Base-by-base conservation (phyloP, 2,329 filamentous ascomycete species). In the Cladosporium sp. region DNA sequence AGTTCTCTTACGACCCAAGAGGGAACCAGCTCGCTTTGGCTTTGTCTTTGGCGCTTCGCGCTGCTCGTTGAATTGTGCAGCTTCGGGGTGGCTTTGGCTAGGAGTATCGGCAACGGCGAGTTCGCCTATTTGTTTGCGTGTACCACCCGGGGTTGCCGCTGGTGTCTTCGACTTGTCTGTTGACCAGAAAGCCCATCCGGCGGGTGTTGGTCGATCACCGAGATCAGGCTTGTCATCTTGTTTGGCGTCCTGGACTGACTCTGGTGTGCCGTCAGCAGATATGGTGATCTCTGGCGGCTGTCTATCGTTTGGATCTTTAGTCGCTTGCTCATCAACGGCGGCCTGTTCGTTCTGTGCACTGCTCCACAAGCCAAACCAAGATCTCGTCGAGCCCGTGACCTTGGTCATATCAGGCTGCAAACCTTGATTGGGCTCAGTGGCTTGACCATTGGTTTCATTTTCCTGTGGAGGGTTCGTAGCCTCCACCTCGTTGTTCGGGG, bases 151-250 rank as follows among this genome's bases (percentile, higher is more conserved):
- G 73, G 33, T 80, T 73, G 56, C 80, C 74, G 46, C 61, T 78
- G 74, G 19, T 74, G 82, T 58, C 61, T 75, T 79, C 34, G 63
- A 14, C 53, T 69, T 69, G 3, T 85, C 82, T 43, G 77, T 80
- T 11, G 84, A 89, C 87, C 87, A 92, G 59, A 92, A 91, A 0
- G 85, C 87, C 87, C 87, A 92, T 0, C 84, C 87, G 0, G 86
- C 86, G 67, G 57, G 71, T 61, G 59, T 77, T 62, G 68, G 62
- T 44, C 48, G 58, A 31, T 67, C 62, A 19, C 64, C 57, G 19
- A 53, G 49, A 32, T 53, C 40, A 16, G 58, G 37, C 11, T 46
- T 40, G 10, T 40, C 34, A 19, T 41, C 33, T 19, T 46, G 38
- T 43, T 53, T 49, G 13, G 28, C 44, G 11, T 42, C 40, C 11